Percentiles rank a stretch among this genome's conserved stretches.
These are phyloP conservation scores for Clavulina sp. DNA, from an alignment of 768 basidiomycete species.

Conservation along the genomic window DNA sequence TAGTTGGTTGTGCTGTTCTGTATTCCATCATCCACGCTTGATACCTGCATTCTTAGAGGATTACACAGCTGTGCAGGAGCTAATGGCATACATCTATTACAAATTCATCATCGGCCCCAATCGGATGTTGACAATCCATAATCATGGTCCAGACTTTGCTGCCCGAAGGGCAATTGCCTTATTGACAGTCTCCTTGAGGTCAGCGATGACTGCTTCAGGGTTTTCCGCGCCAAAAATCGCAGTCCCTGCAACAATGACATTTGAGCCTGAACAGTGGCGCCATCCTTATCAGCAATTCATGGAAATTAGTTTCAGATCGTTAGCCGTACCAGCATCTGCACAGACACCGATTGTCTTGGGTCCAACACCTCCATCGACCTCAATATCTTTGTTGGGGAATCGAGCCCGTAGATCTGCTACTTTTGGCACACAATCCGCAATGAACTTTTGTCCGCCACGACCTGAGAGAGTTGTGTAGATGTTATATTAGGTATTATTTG, in stretches of 20 bases:
- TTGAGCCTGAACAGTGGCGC: conserved; percentile 48
- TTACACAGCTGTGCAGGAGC: no score
- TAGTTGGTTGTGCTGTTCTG: no score
- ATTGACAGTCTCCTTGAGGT: conserved; percentile 52
- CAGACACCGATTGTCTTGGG: conserved; percentile 76
- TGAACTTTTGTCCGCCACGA: conserved; percentile 86
- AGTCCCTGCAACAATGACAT: conserved; percentile 95
- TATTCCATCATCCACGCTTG: no score
- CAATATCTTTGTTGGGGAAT: conserved; percentile 90
- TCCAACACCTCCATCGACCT: conserved; percentile 97
- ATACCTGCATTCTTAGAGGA: no score
- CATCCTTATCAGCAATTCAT: background rate
- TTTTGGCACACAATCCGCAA: conserved; percentile 84
- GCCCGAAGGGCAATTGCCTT: conserved; percentile 33
- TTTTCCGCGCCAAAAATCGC: conserved; percentile 76
- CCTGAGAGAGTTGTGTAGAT: background rate
- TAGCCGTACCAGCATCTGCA: conserved; percentile 60
- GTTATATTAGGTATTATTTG: background rate
- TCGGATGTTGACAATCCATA: background rate
- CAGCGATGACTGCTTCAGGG: conserved; percentile 59
- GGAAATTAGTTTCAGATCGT: background rate
- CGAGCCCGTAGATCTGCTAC: conserved; percentile 75
- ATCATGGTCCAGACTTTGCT: background rate
- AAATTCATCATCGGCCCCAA: background rate
- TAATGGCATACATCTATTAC: background rate